A percentile compares a stretch with the other conserved stretches of the same genome.
phyloP scores from a whole-genome alignment of 345 rosid genomes.

The Populus euphratica region DNA sequence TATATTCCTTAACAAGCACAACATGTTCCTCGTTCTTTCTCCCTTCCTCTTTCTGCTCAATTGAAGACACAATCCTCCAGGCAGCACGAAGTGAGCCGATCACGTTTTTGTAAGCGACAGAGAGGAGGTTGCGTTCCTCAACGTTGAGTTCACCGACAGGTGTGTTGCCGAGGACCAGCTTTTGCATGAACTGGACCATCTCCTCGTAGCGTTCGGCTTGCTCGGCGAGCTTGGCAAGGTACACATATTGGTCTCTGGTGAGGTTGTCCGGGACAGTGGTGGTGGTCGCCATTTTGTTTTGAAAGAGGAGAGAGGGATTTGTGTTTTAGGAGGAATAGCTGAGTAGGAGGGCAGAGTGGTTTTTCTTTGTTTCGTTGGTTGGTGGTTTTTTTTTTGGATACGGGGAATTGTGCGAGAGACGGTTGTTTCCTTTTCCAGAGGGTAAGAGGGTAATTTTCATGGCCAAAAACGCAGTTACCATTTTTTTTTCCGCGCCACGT shows the following conservation, averaged over 20 bases:
- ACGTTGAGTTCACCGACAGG: constrained; percentile 81
- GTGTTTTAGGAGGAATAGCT: not conserved
- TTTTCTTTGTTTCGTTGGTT: not conserved
- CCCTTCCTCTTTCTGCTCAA: constrained; percentile 93
- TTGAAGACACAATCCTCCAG: constrained; percentile 92
- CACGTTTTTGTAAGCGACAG: constrained; percentile 96
- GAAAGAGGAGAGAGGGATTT: not conserved
- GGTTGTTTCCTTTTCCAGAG: not conserved
- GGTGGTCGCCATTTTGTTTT: constrained; percentile 21
- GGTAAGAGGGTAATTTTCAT: not conserved
- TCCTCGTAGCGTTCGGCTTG: constrained; percentile 98
- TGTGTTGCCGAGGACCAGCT: constrained; percentile 70
- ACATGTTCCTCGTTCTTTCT: constrained; percentile 94
- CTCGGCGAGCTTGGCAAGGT: constrained; percentile 92
- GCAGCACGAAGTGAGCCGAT: constrained; percentile 98
- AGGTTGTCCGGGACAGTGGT: constrained; percentile 47
- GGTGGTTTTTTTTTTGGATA: too few relatives aligned
- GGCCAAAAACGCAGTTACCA: too few relatives aligned
- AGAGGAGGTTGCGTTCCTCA: constrained; percentile 92
- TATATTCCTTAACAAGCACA: constrained; percentile 79
- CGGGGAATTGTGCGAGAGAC: not conserved
- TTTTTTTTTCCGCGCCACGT: too few relatives aligned
- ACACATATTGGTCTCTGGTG: constrained; percentile 81
- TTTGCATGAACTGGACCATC: constrained; percentile 94
- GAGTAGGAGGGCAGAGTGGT: not conserved